Conservation (phyloP, 2,329 filamentous ascomycete genomes). For the Pseudofabraea citricarpa region DNA sequence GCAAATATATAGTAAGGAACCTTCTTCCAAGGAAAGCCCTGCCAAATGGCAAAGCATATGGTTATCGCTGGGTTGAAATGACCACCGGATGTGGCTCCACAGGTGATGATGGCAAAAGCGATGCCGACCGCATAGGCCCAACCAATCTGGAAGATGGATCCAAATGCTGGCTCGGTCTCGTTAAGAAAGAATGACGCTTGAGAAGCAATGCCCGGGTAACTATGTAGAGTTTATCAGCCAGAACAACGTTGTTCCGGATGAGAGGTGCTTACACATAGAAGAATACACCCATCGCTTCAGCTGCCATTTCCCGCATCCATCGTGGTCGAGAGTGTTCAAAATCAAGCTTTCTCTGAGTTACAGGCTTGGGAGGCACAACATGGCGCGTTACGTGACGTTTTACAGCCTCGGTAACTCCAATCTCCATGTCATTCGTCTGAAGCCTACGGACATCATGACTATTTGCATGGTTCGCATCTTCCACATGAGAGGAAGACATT, state of each 20-base stretch:
- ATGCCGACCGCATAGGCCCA: slow-evolving; percentile 52
- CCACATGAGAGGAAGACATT: slow-evolving; percentile 15
- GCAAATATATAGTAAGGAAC: slow-evolving; percentile 51
- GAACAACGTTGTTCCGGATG: neutral
- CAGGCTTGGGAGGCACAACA: slow-evolving; percentile 43
- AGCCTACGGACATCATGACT: slow-evolving; percentile 18
- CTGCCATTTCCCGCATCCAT: slow-evolving; percentile 49
- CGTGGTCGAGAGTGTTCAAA: slow-evolving; percentile 49
- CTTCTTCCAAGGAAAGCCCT: slow-evolving; percentile 55
- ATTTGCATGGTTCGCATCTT: slow-evolving; percentile 11
- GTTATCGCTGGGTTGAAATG: slow-evolving; percentile 51
- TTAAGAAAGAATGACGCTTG: slow-evolving; percentile 46
- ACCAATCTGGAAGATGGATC: slow-evolving; percentile 51
- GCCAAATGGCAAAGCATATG: slow-evolving; percentile 42
- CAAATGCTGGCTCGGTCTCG: slow-evolving; percentile 35
- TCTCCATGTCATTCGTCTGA: slow-evolving; percentile 34
- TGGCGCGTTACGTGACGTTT: slow-evolving; percentile 44
- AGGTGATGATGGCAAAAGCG: slow-evolving; percentile 53
- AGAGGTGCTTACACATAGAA: slow-evolving; percentile 40
- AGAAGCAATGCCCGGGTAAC: slow-evolving; percentile 47
- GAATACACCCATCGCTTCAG: slow-evolving; percentile 53
- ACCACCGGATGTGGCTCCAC: slow-evolving; percentile 47
- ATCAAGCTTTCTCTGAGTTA: slow-evolving; percentile 48
- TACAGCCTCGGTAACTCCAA: slow-evolving; percentile 49
- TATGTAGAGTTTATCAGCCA: slow-evolving; percentile 6